Base-by-base conservation (phyloP, 345 rosid genomes). In the Theobroma cacao region DNA sequence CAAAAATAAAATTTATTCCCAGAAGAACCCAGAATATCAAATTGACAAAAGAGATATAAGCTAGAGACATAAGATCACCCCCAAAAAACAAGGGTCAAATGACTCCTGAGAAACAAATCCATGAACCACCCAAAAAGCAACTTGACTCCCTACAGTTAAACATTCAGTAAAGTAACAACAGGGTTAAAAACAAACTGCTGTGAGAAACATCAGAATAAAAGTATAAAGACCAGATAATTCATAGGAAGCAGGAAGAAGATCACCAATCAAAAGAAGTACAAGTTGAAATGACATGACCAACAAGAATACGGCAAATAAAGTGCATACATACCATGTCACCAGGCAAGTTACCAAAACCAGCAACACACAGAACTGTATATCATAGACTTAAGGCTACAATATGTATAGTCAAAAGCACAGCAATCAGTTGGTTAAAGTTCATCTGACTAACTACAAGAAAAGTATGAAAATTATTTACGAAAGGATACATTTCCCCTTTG, bases 341-440 rank as follows among this genome's bases (percentile, higher is more conserved):
- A 58, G 99, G 99, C 75, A 95, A 87, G 87, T 95, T 95, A 17
- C 99, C 99, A 80, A 95, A 95, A 78, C 99, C 99, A 84, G 99
- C 98, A 81, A 95, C 82, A 60, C 98, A 95, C 63, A 95, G 56
- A 85, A 91, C 99, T 93, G 85, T 38, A 55, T 40, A 83, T 52
- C 78, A 83, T 53, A 12, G 74, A 76, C 74, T 87, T 77, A 87
- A 88, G 93, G 86, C 77, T 73, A 85, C 77, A 77, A 81, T 41
- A 55, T 5, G 69, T 38, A 67, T 7, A 8, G 26, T 9, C 15
- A 64, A 72, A 64, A 68, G 34, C 38, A 73, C 7, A 36, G 20
- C 9, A 31, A 53, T 22, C 34, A 43, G 69, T 56, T 45, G 58
- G 55, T 62, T 72, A 53, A 68, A 66, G 53, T 24, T 62, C 45